Conservation (phyloP, 306 rosid genomes). For the Chamaecrista fasciculata region DNA sequence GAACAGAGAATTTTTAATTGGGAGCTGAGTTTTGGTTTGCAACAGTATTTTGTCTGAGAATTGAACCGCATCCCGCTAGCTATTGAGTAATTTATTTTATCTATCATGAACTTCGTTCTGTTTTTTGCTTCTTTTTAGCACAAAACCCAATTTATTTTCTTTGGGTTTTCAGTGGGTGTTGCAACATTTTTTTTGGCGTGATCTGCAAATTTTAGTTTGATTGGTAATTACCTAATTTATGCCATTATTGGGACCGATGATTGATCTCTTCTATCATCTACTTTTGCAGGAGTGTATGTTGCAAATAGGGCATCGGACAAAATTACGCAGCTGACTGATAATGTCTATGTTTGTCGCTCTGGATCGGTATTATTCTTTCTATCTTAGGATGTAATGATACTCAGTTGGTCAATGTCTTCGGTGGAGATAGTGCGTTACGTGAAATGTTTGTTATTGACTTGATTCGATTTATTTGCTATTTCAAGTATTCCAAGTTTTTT, state of each 20-base stretch:
- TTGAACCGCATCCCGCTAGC: background rate
- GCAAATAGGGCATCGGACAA: conserved; percentile 93
- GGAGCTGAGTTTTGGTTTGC: background rate
- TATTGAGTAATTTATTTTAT: background rate
- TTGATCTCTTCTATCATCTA: background rate
- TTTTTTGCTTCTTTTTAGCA: background rate
- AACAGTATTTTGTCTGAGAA: background rate
- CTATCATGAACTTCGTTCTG: background rate
- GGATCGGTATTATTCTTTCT: conserved; percentile 71
- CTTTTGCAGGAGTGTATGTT: conserved; percentile 72
- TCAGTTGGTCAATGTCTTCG: background rate
- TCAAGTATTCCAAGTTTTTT: background rate
- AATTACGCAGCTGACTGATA: conserved; percentile 90
- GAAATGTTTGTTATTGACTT: background rate
- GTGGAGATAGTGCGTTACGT: background rate
- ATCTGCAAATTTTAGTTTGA: background rate
- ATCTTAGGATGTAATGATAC: background rate
- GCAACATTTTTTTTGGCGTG: background rate
- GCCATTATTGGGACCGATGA: background rate
- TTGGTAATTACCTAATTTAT: background rate
- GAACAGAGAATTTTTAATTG: background rate
- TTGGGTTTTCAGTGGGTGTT: background rate
- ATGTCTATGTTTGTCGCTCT: conserved; percentile 95
- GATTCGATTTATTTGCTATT: background rate
- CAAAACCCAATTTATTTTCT: background rate